Percentiles rank a stretch among this genome's conserved stretches.
phyloP scores from a whole-genome alignment of 2,329 filamentous ascomycete species.

The Trichoderma brevicompactum region DNA sequence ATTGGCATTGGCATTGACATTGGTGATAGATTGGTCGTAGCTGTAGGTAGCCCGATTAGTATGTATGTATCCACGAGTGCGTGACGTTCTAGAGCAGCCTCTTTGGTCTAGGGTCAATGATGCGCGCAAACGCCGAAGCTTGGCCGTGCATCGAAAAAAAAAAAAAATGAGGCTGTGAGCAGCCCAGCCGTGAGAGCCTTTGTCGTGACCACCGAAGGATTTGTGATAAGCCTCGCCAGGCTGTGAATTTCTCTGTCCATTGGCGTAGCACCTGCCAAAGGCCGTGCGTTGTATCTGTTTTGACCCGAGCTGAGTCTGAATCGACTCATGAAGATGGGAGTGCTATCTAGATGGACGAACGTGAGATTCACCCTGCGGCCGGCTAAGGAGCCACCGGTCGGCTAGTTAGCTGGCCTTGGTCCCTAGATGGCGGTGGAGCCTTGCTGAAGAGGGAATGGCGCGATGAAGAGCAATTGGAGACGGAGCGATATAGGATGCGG shows the following conservation, averaged over 20 bases:
- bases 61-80: too few relatives aligned
- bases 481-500: neutral
- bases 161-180: neutral
- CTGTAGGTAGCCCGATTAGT: too few relatives aligned
- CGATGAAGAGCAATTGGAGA: neutral
- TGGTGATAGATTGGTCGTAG: too few relatives aligned
- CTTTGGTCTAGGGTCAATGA: too few relatives aligned
- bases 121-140: too few relatives aligned
- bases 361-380: neutral
- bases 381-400: neutral
- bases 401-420: neutral
- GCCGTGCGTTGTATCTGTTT: neutral
- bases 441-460: slow-evolving; percentile 7
- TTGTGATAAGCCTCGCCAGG: too few relatives aligned
- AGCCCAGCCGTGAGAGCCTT: neutral
- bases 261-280: neutral
- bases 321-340: slow-evolving; percentile 10
- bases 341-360: neutral
- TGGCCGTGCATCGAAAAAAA: neutral
- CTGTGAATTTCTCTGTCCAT: too few relatives aligned
- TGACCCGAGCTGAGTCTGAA: neutral
- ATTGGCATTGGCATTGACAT: too few relatives aligned
- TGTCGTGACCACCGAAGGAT: too few relatives aligned
- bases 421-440: slow-evolving; percentile 17
- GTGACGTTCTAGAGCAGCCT: too few relatives aligned